Evolutionary conservation across 2,329 filamentous ascomycete genomes (phyloP).

Genomic region (Chrysoporthe cubensis): DNA sequence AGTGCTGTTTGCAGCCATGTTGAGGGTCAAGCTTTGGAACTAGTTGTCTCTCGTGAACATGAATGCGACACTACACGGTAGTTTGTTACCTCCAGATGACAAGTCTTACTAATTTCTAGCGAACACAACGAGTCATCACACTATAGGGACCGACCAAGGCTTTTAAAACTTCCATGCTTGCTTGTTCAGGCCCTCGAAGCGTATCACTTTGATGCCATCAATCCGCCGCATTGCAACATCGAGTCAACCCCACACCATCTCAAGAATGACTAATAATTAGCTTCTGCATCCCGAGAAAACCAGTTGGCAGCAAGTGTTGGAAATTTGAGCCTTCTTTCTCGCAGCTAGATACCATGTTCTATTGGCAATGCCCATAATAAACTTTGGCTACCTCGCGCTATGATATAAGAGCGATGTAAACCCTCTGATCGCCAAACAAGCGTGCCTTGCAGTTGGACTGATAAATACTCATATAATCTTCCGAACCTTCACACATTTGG

Average conservation of each 20-base stretch:
- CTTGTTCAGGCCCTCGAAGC: too few relatives aligned
- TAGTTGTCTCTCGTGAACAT: not conserved
- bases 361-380: too few relatives aligned
- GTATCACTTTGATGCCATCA: constrained; percentile 7
- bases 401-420: too few relatives aligned
- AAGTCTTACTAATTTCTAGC: not conserved
- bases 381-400: too few relatives aligned
- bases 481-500: not conserved
- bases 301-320: too few relatives aligned
- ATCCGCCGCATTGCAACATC: constrained; percentile 5
- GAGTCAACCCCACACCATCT: constrained; percentile 1
- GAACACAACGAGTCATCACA: not conserved
- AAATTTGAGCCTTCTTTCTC: too few relatives aligned
- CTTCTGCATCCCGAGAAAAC: not conserved
- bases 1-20: constrained; percentile 9
- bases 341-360: too few relatives aligned
- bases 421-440: too few relatives aligned
- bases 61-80: not conserved
- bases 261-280: not conserved
- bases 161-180: too few relatives aligned
- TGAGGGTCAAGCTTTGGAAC: not conserved
- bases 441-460: not conserved
- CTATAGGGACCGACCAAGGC: not conserved
- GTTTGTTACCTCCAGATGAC: not conserved
- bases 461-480: not conserved